Evolutionary conservation across 306 rosid genomes (phyloP).

Genomic region (Clitoria ternatea): DNA sequence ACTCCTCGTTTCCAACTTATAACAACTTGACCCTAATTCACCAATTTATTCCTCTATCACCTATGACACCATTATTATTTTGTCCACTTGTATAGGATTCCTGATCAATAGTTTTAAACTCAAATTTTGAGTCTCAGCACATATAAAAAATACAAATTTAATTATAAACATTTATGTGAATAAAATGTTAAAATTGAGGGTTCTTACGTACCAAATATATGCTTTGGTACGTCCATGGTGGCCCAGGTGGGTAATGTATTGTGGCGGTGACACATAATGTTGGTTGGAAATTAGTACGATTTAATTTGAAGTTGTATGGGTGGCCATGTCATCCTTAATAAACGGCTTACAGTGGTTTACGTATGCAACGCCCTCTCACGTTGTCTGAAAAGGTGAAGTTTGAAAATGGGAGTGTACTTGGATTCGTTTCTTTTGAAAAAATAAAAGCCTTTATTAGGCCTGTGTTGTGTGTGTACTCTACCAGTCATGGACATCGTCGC

Average conservation of each 20-base stretch:
- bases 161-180: too few relatives aligned
- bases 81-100: too few relatives aligned
- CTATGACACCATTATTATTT: too few relatives aligned
- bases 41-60: too few relatives aligned
- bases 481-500: background rate
- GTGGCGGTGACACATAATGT: background rate
- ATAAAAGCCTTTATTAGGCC: background rate
- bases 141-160: too few relatives aligned
- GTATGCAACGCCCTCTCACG: background rate
- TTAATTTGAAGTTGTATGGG: too few relatives aligned
- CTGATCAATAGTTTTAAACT: too few relatives aligned
- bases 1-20: too few relatives aligned
- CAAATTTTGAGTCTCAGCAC: too few relatives aligned
- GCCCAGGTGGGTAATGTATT: background rate
- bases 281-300: too few relatives aligned
- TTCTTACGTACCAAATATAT: background rate
- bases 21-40: too few relatives aligned
- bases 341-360: background rate
- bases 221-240: background rate
- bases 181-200: background rate
- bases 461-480: background rate
- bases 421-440: background rate
- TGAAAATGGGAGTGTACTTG: background rate
- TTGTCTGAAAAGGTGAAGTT: background rate
- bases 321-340: slow-evolving; percentile 16